These are phyloP conservation scores for Starmera amethionina DNA, from an alignment of 805 yeast genomes.

Conservation along the genomic window DNA sequence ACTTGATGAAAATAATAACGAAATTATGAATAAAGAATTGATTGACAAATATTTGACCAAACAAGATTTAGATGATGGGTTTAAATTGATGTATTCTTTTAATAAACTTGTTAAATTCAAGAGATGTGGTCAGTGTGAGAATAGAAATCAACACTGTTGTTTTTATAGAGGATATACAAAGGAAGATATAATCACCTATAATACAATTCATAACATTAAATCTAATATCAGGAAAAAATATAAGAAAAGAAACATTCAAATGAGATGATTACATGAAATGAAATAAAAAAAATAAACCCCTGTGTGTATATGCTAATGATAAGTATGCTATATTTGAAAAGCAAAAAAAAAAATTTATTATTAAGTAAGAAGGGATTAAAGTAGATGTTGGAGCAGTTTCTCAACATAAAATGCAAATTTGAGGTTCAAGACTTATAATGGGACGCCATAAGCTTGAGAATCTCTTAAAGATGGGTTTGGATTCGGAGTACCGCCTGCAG, in stretches of 20 bases:
- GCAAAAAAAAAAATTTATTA: too few species aligned
- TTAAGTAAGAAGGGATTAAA: too few species aligned
- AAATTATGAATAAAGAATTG: neutral
- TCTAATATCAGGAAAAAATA: neutral
- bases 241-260: neutral
- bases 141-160: constrained; percentile 1
- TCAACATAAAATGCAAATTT: too few species aligned
- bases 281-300: neutral
- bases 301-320: too few species aligned
- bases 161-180: constrained; percentile 13
- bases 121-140: constrained; percentile 9
- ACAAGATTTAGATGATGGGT: constrained; percentile 3
- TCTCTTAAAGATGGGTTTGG: too few species aligned
- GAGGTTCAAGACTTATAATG: too few species aligned
- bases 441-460: too few species aligned
- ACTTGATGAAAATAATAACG: neutral
- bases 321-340: too few species aligned
- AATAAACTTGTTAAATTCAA: constrained; percentile 11
- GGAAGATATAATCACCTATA: constrained; percentile 6
- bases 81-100: constrained; percentile 7
- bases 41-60: neutral
- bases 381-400: too few species aligned
- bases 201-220: neutral
- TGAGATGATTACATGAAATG: neutral
- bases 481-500: too few species aligned